Base-by-base conservation (phyloP, 805 yeast species). In the Saccharomycopsis sp. region DNA sequence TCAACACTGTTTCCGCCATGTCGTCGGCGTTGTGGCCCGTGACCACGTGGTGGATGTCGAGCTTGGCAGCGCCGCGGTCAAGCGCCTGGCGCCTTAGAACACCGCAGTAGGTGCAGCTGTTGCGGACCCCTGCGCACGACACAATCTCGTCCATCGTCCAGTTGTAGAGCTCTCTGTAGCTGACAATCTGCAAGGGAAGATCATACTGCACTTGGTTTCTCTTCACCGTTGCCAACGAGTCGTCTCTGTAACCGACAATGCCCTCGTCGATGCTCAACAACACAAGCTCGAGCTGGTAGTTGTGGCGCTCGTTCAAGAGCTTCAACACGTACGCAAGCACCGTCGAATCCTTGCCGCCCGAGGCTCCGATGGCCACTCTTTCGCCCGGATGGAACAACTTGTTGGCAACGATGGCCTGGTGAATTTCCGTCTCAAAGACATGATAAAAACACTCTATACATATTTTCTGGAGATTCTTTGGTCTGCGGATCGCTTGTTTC, bases 91-190 rank as follows among this genome's bases (percentile, higher is more conserved):
- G 72, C 61, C 99, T 69, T 42, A 92, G 75, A 5, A 92, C 98
- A 37, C 99, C 99, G 65, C 99, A 92, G 56, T 92, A 92, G 0
- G 99, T 92, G 61, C 99, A 92, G 56, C 94, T 84, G 51, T 86
- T 86, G 57, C 95, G 70, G 27, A 84, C 80, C 5, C 97, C 97
- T 1, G 96, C 92, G 57, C 92, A 84, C 1, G 88, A 77, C 1
- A 92, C 99, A 38, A 92, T 86, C 53, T 86, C 94, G 64, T 92
- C 99, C 99, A 92, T 92, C 9, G 95, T 85, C 99, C 99, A 92
- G 54, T 88, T 79, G 58, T 92, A 92, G 10, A 92, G 65, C 22
- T 88, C 95, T 49, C 76, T 76, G 53, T 92, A 92, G 10, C 95
- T 82, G 4, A 92, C 77, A 42, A 85, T 80, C 53, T 78, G 80